Base-by-base conservation (phyloP, 108 stramenopile genomes). In the Mediolabrus comicus region DNA sequence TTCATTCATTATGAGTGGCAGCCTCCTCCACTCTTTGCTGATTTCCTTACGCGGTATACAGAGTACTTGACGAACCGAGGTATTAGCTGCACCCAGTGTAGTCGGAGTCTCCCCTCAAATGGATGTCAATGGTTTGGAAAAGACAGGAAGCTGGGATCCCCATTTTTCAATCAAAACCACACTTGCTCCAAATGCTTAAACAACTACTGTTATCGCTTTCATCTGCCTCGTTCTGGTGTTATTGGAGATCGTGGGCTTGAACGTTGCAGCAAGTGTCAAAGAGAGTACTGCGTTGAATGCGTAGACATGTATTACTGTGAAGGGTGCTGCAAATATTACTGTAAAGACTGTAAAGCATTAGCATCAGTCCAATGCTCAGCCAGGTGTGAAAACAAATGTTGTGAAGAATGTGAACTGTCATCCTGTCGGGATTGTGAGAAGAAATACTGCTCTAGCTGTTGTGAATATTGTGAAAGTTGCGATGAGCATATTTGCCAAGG, bases 111-210 rank as follows among this genome's bases (percentile, higher is more conserved):
- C 38, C 38, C 1, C 0, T 38, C 36, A 14, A 38, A 14, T 38
- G 36, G 36, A 38, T 38, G 14, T 38, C 10, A 38, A 12, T 12
- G 11, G 36, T 11, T 38, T 6, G 36, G 36, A 14, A 38, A 6
- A 14, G 36, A 38, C 14, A 12, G 36, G 53, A 29, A 26, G 0
- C 11, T 12, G 10, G 10, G 11, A 10, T 28, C 2, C 14, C 2
- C 27, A 16, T 26, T 29, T 28, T 46, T 12, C 33, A 0, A 3
- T 0, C 60, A 61, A 61, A 33, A 38, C 9, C 24, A 61, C 60
- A 61, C 60, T 6, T 61, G 60, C 35, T 38, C 24, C n/a, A 11
- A 25, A 38, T 61, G 60, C 60, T 14, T 38, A n/a, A 33, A 61
- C 12, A 38, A 62, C 38, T 62, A 14, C 60, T 62, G 60, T 13